These are phyloP conservation scores for Magnolia officinalis DNA, from an alignment of 164 flowering plant species.

Conservation along the genomic window DNA sequence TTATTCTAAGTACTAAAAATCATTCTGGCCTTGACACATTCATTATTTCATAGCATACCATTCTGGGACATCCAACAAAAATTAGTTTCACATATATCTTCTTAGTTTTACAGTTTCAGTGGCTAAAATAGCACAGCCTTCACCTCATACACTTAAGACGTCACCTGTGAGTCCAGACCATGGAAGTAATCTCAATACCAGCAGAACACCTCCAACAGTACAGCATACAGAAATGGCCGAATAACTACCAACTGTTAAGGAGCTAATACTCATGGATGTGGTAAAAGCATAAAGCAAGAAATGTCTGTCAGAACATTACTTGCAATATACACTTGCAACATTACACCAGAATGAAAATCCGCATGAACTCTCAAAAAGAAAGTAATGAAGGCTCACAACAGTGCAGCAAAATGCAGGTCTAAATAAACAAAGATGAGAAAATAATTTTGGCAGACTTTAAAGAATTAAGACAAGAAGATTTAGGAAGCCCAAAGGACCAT, in stretches of 20 bases:
- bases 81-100: not conserved
- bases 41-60: not conserved
- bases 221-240: slow-evolving; percentile 9
- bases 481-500: not conserved
- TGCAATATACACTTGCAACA: not conserved
- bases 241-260: slow-evolving; percentile 42
- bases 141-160: slow-evolving; percentile 11
- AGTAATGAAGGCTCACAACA: not conserved
- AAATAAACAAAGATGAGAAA: not conserved
- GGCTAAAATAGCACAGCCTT: slow-evolving; percentile 1
- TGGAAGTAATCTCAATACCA: slow-evolving; percentile 9
- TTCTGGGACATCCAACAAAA: not conserved
- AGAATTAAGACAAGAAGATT: not conserved
- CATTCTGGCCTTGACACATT: not conserved
- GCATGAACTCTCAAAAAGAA: not conserved
- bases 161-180: slow-evolving; percentile 23
- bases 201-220: slow-evolving; percentile 25
- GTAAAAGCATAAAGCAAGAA: not conserved
- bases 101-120: not conserved
- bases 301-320: not conserved
- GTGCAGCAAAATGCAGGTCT: not conserved
- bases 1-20: not conserved
- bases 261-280: slow-evolving; percentile 5
- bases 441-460: not conserved
- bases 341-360: not conserved